Conservation (phyloP, 2,329 filamentous ascomycete species). For the Talaromyces funiculosus region DNA sequence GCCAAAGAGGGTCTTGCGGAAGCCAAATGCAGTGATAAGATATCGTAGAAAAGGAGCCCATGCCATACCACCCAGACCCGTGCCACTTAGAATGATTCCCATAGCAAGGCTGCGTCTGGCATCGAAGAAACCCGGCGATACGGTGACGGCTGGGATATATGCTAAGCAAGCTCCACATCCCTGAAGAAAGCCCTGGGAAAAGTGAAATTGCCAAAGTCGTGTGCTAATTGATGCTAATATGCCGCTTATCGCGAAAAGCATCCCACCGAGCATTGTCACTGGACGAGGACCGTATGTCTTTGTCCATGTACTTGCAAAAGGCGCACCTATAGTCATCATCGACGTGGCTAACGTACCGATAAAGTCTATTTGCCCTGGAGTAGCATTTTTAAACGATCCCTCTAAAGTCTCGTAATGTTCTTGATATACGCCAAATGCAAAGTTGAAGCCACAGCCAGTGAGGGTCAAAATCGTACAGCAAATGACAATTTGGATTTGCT, state of each 20-base stretch:
- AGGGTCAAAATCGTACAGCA: conserved; percentile 27
- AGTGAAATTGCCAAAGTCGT: conserved; percentile 29
- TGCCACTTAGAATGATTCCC: conserved; percentile 36
- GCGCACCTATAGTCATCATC: conserved; percentile 35
- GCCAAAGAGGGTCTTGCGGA: conserved; percentile 34
- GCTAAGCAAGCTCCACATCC: conserved; percentile 36
- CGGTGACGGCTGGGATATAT: conserved; percentile 36
- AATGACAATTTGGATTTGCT: background rate
- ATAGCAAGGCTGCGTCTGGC: conserved; percentile 34
- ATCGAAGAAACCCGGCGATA: conserved; percentile 37
- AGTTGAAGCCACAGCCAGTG: conserved; percentile 35
- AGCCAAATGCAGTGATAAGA: conserved; percentile 30
- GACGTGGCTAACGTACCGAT: conserved; percentile 35
- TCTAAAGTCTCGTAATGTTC: conserved; percentile 35
- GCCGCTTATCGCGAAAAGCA: conserved; percentile 31
- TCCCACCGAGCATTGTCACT: conserved; percentile 29
- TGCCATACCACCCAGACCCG: conserved; percentile 37
- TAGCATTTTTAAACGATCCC: conserved; percentile 32
- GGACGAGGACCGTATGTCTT: conserved; percentile 30
- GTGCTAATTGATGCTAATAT: conserved; percentile 32
- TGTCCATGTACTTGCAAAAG: conserved; percentile 31
- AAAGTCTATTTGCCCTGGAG: conserved; percentile 33
- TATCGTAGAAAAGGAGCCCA: conserved; percentile 32
- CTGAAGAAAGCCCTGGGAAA: conserved; percentile 34
- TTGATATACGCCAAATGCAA: conserved; percentile 40